Evolutionary conservation across 495 filamentous ascomycete genomes (phyloP), one percentile per base, ranked within the genome.

Genomic region (Aspergillus incahuasiensis): DNA sequence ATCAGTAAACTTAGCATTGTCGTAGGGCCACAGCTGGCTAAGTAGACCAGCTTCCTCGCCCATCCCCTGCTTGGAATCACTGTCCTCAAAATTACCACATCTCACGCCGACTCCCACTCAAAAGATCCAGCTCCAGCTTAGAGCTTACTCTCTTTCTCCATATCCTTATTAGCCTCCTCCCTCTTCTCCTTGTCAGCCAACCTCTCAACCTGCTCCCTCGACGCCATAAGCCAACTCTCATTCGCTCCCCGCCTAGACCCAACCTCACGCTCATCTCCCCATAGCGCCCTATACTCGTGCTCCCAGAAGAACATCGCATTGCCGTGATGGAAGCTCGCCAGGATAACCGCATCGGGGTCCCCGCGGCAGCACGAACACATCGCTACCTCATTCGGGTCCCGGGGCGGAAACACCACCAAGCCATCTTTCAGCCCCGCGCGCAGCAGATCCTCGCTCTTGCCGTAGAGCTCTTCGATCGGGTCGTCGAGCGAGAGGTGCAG

Each of bases 281-380:
- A 57, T 2, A 57, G 8, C 9, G 13, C 24, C 13, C 18, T 38
- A 46, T 51, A 57, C n/a, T 57, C 47, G 21, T 57, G 47, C 40
- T 45, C 47, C 21, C 8, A 20, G 28, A 52, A 57, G 38, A 24
- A 32, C 16, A 57, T 15, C 40, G 55, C 46, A 2, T 57, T 20
- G 15, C 32, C 39, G 19, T 52, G 18, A 21, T 25, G 11, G 20
- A 57, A 51, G 5, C 48, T 11, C 1, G 25, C 16, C 11, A 50
- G 41, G 24, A 57, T 57, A n/a, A 57, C 47, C 3, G 55, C 55
- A 15, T 42, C 45, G 9, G 55, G 55, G 18, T 57, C 47, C 16
- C 55, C 55, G 1, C 24, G 25, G 16, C 55, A 57, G 22, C 48
- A 50, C 15, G 55, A 5, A 44, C 55, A 57, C 6, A 24, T 25